Evolutionary conservation across 2,329 filamentous ascomycete genomes (phyloP).

Genomic region (Coniochaeta hoffmannii): DNA sequence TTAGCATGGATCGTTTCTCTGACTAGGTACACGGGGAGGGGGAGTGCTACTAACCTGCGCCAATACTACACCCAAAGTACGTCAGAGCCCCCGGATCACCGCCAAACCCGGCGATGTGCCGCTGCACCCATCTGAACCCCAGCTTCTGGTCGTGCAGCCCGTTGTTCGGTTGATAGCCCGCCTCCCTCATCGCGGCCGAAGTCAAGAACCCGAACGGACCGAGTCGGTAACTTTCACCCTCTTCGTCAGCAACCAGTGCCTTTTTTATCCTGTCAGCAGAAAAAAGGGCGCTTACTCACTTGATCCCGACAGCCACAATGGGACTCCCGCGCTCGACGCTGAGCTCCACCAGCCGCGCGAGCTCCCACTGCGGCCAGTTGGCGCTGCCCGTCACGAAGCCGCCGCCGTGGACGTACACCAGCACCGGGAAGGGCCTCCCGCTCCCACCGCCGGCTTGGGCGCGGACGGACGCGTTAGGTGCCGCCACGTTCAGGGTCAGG

Average conservation of each 20-base stretch:
- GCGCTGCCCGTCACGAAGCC: slow-evolving; percentile 40
- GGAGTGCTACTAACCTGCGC: slow-evolving; percentile 27
- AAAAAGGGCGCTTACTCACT: slow-evolving; percentile 21
- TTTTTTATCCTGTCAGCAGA: neutral
- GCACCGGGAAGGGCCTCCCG: slow-evolving; percentile 38
- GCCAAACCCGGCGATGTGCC: slow-evolving; percentile 24
- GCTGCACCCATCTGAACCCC: slow-evolving; percentile 24
- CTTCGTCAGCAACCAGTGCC: neutral
- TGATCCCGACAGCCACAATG: slow-evolving; percentile 36
- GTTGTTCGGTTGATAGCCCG: slow-evolving; percentile 36
- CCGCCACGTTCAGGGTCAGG: slow-evolving; percentile 9
- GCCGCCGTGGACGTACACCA: slow-evolving; percentile 47
- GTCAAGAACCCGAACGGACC: slow-evolving; percentile 36
- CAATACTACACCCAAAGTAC: slow-evolving; percentile 38
- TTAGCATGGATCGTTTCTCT: neutral
- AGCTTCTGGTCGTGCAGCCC: slow-evolving; percentile 30
- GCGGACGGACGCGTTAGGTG: slow-evolving; percentile 26
- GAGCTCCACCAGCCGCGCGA: slow-evolving; percentile 33
- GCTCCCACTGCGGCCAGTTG: slow-evolving; percentile 45
- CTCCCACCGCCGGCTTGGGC: slow-evolving; percentile 5
- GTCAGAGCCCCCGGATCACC: slow-evolving; percentile 24
- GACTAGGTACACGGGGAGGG: neutral
- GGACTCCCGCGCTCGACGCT: slow-evolving; percentile 34
- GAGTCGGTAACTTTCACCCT: slow-evolving; percentile 34
- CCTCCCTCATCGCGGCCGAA: slow-evolving; percentile 35